Evolutionary conservation across 2,329 filamentous ascomycete species (phyloP), one percentile per base, ranked within the genome.

Genomic region (Graphilbum ipis-grandicollis): DNA sequence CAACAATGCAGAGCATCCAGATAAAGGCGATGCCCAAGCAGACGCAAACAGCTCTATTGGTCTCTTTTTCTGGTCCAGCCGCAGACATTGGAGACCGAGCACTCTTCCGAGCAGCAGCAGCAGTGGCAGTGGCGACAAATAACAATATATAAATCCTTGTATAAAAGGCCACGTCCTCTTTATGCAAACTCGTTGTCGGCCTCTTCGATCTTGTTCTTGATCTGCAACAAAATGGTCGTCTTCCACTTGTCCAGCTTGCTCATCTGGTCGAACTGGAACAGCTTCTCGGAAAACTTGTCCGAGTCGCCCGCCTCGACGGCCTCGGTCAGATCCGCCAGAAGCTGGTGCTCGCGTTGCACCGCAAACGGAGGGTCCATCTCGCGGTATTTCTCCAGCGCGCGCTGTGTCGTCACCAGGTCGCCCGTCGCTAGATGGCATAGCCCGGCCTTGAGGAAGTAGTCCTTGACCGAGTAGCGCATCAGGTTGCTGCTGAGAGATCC

Each of bases 181-280:
- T 41, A 57, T 31, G 55, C 52, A 35, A 57, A 57, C 42, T 57
- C 54, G 36, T 55, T 54, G 39, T 55, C 52, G 8, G 52, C 53
- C 44, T 56, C 63, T 59, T 88, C 79, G 48, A 93, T 92, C 37
- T 66, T 66, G 49, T 77, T 76, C 75, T 94, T 94, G 50, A 94
- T 69, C 47, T 75, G 71, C 51, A 93, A 61, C 44, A 93, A 57
- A 40, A 93, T 63, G 23, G 79, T 82, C 35, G 82, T 93, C 78
- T 94, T 93, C 88, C 88, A 96, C 63, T 88, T 90, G 54, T 94
- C 86, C 51, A 96, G 62, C 65, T 90, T 90, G 61, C 77, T 90
- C 61, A 93, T 67, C 62, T 92, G 82, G 55, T 94, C 85, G 52
- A 74, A 96, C 55, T 88, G 76, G 64, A 80, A 93, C 44, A 90